Evolutionary conservation across 2,329 filamentous ascomycete genomes (phyloP).

Genomic region (Daldinia sp.): DNA sequence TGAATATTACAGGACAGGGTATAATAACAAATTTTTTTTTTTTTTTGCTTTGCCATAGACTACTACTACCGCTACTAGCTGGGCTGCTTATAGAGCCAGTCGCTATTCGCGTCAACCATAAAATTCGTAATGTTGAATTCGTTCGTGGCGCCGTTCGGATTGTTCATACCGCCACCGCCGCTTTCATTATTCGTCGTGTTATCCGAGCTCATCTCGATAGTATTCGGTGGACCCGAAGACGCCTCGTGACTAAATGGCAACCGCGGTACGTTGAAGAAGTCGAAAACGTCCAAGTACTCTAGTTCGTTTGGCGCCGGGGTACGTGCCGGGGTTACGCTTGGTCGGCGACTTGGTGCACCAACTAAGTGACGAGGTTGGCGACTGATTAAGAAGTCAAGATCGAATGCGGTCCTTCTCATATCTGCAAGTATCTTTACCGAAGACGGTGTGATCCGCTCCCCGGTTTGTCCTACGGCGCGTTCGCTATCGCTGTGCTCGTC

Average conservation of each 20-base stretch:
- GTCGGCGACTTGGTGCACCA: slow-evolving; percentile 53
- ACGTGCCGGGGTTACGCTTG: slow-evolving; percentile 66
- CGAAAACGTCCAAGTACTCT: slow-evolving; percentile 91
- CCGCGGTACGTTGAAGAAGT: slow-evolving; percentile 91
- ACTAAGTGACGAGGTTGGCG: slow-evolving; percentile 70
- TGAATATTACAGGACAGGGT: slow-evolving; percentile 7
- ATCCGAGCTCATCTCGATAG: slow-evolving; percentile 29
- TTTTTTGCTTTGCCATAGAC: not conserved
- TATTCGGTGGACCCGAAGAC: slow-evolving; percentile 36
- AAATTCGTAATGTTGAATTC: slow-evolving; percentile 83
- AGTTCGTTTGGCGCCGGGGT: slow-evolving; percentile 82
- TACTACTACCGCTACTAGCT: slow-evolving; percentile 6
- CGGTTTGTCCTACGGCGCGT: slow-evolving; percentile 59
- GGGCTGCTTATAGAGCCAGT: slow-evolving; percentile 73
- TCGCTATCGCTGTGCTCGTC: slow-evolving; percentile 86
- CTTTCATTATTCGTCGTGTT: slow-evolving; percentile 16
- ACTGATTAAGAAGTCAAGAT: slow-evolving; percentile 88
- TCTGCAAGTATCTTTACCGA: slow-evolving; percentile 88
- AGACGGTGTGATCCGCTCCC: slow-evolving; percentile 78
- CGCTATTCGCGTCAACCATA: slow-evolving; percentile 76
- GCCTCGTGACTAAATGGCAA: slow-evolving; percentile 61
- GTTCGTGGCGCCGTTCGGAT: slow-evolving; percentile 52
- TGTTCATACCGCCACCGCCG: slow-evolving; percentile 34
- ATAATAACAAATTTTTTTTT: not conserved
- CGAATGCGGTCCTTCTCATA: slow-evolving; percentile 90